Percentiles rank a stretch among this genome's conserved stretches.
Evolutionary conservation across 176 grass and related monocot genomes (phyloP).

Genomic region (Triticum turgidum): DNA sequence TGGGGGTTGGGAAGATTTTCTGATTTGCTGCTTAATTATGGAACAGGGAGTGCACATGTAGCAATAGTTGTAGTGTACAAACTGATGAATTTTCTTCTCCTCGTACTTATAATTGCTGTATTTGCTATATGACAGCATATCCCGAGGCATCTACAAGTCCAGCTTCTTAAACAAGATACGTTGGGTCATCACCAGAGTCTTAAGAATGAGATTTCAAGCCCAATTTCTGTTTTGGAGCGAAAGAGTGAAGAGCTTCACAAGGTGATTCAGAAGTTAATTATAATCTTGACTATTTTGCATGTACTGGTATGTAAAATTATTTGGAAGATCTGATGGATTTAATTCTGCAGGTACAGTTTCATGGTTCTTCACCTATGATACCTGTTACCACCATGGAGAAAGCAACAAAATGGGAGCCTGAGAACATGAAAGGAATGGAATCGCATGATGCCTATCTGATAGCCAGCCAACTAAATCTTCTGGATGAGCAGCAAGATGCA

Average conservation of each 20-base stretch:
- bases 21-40: slow-evolving; percentile 1
- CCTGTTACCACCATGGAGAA: slow-evolving; percentile 69
- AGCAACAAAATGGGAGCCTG: slow-evolving; percentile 95
- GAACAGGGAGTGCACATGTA: not conserved
- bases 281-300: not conserved
- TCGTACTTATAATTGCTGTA: not conserved
- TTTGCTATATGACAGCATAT: slow-evolving; percentile 55
- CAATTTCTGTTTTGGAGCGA: slow-evolving; percentile 79
- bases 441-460: slow-evolving; percentile 67
- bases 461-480: slow-evolving; percentile 71
- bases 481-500: slow-evolving; percentile 54
- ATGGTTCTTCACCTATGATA: slow-evolving; percentile 38
- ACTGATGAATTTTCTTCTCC: not conserved
- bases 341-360: slow-evolving; percentile 36
- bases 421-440: slow-evolving; percentile 57
- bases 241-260: slow-evolving; percentile 76
- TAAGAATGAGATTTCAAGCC: slow-evolving; percentile 83
- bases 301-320: not conserved
- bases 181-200: slow-evolving; percentile 42
- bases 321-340: not conserved
- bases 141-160: slow-evolving; percentile 73
- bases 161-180: slow-evolving; percentile 63
- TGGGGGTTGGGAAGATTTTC: not conserved
- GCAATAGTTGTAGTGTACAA: not conserved
- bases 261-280: slow-evolving; percentile 37